Percentiles rank a stretch among this genome's conserved stretches.
Evolutionary conservation across 73 alveolate species (phyloP).

Genomic region (Paraurostyla sp.): DNA sequence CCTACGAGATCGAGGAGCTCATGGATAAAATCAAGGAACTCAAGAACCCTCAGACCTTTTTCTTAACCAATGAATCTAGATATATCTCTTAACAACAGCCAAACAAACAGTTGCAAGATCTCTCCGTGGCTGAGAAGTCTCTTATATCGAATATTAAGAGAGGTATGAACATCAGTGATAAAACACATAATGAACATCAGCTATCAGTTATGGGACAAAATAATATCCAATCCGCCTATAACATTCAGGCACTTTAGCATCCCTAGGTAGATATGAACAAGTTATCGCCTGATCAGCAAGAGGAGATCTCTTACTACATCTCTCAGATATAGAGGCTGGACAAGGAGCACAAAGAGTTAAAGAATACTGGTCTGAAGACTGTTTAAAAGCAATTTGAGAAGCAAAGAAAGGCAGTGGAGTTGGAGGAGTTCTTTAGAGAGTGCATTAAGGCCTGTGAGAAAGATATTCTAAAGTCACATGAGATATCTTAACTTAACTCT

Average conservation of each 20-base stretch:
- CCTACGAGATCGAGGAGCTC: slow-evolving; percentile 64
- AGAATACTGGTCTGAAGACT: background rate
- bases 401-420: slow-evolving; percentile 31
- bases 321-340: slow-evolving; percentile 28
- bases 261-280: slow-evolving; percentile 52
- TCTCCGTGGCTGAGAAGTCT: slow-evolving; percentile 40
- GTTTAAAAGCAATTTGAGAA: slow-evolving; percentile 48
- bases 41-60: slow-evolving; percentile 39
- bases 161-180: background rate
- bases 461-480: slow-evolving; percentile 65
- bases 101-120: background rate
- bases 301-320: slow-evolving; percentile 13
- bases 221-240: background rate
- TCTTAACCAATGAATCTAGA: slow-evolving; percentile 26
- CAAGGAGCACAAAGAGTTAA: background rate
- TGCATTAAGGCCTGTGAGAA: slow-evolving; percentile 66
- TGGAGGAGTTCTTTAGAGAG: slow-evolving; percentile 60
- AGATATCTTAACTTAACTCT: slow-evolving; percentile 14
- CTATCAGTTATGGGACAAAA: background rate
- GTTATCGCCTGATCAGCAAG: slow-evolving; percentile 52
- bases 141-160: slow-evolving; percentile 31
- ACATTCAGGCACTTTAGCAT: slow-evolving; percentile 1
- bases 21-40: slow-evolving; percentile 38
- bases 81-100: background rate
- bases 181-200: background rate